Conservation (phyloP, 176 grass and related monocot genomes). For the maize (Zea mays) region Zm-B73-REFERENCE-NAM-5.0 NC_050098.1:205216501-205217000, state of each 20-base stretch:
- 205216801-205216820: slow-evolving; percentile 6
- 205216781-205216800: slow-evolving; percentile 8
- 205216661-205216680: slow-evolving; percentile 34
- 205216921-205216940: slow-evolving; percentile 29
- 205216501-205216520: slow-evolving; percentile 40
- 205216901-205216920: slow-evolving; percentile 29
- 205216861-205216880: slow-evolving; percentile 49
- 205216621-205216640: slow-evolving; percentile 31
- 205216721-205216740: slow-evolving; percentile 29
- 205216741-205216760: slow-evolving; percentile 1
- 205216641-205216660: slow-evolving; percentile 38
- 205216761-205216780: slow-evolving; percentile 35
- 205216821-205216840: slow-evolving; percentile 10
- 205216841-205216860: slow-evolving; percentile 27
- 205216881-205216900: slow-evolving; percentile 35
- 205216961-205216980: neutral
- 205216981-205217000: neutral
- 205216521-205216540: slow-evolving; percentile 24
- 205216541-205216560: slow-evolving; percentile 27
- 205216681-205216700: slow-evolving; percentile 39
- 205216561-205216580: slow-evolving; percentile 19
- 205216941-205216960: slow-evolving; percentile 40
- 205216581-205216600: slow-evolving; percentile 29
- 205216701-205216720: slow-evolving; percentile 16
- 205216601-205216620: slow-evolving; percentile 34